Evolutionary conservation across 2,329 filamentous ascomycete genomes (phyloP).

Genomic region (Immersiporthe knoxdaviesiana): DNA sequence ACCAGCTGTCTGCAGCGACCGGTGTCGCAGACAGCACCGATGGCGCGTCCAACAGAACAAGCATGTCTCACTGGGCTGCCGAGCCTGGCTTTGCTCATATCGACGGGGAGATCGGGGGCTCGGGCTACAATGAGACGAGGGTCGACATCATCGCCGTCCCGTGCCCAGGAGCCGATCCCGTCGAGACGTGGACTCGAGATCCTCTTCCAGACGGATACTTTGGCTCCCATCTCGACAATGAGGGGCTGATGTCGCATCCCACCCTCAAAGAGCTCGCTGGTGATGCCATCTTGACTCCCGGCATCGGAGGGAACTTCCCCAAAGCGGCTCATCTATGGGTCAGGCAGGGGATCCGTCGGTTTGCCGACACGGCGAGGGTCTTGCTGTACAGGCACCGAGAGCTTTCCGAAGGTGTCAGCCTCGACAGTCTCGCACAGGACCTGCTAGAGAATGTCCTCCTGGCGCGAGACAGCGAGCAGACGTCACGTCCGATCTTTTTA

Average conservation of each 20-base stretch:
- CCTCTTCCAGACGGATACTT: constrained; percentile 53
- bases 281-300: constrained; percentile 38
- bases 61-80: constrained; percentile 38
- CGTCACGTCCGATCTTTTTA: constrained; percentile 60
- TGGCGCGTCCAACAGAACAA: constrained; percentile 33
- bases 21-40: constrained; percentile 28
- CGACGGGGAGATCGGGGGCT: constrained; percentile 47
- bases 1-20: constrained; percentile 17
- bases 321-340: constrained; percentile 53
- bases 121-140: constrained; percentile 55
- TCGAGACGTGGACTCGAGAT: constrained; percentile 58
- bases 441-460: constrained; percentile 48
- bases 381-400: constrained; percentile 56
- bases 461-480: constrained; percentile 37
- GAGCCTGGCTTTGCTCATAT: constrained; percentile 47
- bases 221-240: constrained; percentile 38
- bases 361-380: constrained; percentile 52
- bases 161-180: constrained; percentile 55
- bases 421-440: constrained; percentile 50
- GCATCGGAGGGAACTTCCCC: constrained; percentile 38
- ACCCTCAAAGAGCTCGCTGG: constrained; percentile 40
- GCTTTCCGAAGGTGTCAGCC: constrained; percentile 44
- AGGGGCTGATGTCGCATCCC: constrained; percentile 35
- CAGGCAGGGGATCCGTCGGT: constrained; percentile 54
- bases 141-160: constrained; percentile 59